phyloP scores from a whole-genome alignment of 176 grass and related monocot genomes.

The Zizania latifolia region DNA sequence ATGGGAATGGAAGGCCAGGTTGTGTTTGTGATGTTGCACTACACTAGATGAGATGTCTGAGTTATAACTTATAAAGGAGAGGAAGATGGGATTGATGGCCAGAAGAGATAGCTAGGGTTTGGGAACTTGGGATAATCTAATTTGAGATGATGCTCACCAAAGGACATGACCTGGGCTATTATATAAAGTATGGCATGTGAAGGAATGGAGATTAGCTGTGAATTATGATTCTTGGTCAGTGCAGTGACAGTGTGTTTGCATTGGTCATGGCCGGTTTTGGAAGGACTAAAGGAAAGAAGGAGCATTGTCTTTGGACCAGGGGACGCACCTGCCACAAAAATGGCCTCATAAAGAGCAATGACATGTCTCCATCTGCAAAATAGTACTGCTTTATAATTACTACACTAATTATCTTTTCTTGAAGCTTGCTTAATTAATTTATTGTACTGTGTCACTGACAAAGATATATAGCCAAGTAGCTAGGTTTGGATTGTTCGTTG shows the following conservation, averaged over 20 bases:
- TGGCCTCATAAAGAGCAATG: slow-evolving; percentile 68
- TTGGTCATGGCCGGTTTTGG: slow-evolving; percentile 57
- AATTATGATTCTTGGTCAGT: no score
- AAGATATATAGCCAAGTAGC: no score
- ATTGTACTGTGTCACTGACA: neutral
- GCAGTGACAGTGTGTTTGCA: slow-evolving; percentile 19
- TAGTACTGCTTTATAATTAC: neutral
- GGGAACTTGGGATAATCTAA: slow-evolving; percentile 25
- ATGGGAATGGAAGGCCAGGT: slow-evolving; percentile 17
- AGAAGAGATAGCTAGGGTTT: slow-evolving; percentile 12
- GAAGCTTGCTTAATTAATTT: neutral
- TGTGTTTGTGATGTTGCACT: slow-evolving; percentile 30
- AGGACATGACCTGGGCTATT: slow-evolving; percentile 2
- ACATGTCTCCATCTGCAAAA: slow-evolving; percentile 55
- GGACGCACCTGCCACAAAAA: slow-evolving; percentile 53
- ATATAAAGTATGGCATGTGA: neutral
- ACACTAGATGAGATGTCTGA: neutral
- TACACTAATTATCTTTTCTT: neutral
- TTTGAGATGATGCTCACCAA: slow-evolving; percentile 9
- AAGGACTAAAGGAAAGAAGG: slow-evolving; percentile 54
- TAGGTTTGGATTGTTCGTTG: neutral
- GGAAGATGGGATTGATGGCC: neutral
- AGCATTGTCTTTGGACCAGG: slow-evolving; percentile 58
- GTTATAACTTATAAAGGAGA: slow-evolving; percentile 30
- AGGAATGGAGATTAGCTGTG: slow-evolving; percentile 37